Conservation (phyloP, 2,329 filamentous ascomycete species). For the Septoria linicola region DNA sequence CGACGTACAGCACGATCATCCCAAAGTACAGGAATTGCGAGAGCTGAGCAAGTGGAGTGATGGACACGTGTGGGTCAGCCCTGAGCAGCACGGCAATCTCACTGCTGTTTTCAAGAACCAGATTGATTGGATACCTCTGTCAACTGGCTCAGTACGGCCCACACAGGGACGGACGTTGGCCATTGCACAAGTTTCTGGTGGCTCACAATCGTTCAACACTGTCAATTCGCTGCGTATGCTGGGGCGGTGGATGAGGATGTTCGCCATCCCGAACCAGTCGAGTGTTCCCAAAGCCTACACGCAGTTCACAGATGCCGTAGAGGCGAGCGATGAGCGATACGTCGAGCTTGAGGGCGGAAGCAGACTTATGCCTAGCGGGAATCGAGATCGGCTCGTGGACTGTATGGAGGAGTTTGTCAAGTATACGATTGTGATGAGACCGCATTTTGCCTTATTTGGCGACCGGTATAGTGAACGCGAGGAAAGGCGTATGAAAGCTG, state of each 20-base stretch:
- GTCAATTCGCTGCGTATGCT: constrained; percentile 65
- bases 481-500: background rate
- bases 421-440: constrained; percentile 64
- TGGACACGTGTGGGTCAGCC: constrained; percentile 64
- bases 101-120: constrained; percentile 69
- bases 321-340: constrained; percentile 27
- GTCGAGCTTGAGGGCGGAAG: constrained; percentile 31
- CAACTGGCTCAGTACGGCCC: constrained; percentile 60
- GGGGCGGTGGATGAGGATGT: constrained; percentile 56
- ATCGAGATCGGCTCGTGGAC: constrained; percentile 33
- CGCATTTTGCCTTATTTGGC: constrained; percentile 59
- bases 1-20: constrained; percentile 56
- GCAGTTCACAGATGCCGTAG: constrained; percentile 55
- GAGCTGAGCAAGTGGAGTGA: constrained; percentile 63
- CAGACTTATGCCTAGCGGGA: constrained; percentile 29
- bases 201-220: constrained; percentile 66
- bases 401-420: constrained; percentile 69
- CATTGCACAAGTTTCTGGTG: constrained; percentile 62
- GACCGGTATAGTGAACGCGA: constrained; percentile 61
- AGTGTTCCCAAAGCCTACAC: constrained; percentile 64
- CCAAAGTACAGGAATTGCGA: constrained; percentile 63
- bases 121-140: constrained; percentile 68
- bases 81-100: constrained; percentile 66
- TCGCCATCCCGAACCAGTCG: constrained; percentile 62
- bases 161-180: constrained; percentile 65